These are phyloP conservation scores for Populus euphratica DNA, from an alignment of 345 rosid species.

Conservation along the genomic window DNA sequence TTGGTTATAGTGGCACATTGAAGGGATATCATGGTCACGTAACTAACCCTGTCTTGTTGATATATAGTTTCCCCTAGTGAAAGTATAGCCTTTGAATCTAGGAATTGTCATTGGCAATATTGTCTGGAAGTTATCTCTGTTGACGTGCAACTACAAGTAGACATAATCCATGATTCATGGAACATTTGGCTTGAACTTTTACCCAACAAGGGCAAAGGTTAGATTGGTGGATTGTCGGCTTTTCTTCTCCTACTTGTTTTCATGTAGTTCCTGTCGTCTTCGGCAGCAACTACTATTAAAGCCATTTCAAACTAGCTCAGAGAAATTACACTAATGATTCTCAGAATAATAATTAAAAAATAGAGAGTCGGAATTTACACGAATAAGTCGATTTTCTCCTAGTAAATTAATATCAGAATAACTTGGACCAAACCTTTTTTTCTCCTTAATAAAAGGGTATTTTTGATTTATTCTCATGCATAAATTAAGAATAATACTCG, in stretches of 20 bases:
- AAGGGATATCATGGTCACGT: not conserved
- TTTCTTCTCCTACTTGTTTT: not conserved
- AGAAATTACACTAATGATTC: not conserved
- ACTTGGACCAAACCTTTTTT: no score
- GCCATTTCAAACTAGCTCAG: not conserved
- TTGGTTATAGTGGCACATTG: not conserved
- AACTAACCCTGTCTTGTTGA: not conserved
- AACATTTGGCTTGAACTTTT: not conserved
- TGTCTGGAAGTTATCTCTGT: not conserved
- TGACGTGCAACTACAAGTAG: not conserved
- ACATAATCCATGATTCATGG: not conserved
- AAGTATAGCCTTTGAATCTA: not conserved
- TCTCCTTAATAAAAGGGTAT: no score
- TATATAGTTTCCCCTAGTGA: not conserved
- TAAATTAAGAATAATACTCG: no score
- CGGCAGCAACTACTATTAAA: not conserved
- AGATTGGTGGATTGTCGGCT: not conserved
- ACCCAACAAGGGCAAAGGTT: not conserved
- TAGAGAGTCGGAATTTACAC: not conserved
- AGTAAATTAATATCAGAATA: no score
- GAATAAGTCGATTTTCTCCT: no score
- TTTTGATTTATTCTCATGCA: no score
- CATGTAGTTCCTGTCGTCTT: not conserved
- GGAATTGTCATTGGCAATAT: not conserved
- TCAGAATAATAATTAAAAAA: no score